phyloP scores from a whole-genome alignment of 1,284 basidiomycete genomes.

The Volvariella volvacea region DNA sequence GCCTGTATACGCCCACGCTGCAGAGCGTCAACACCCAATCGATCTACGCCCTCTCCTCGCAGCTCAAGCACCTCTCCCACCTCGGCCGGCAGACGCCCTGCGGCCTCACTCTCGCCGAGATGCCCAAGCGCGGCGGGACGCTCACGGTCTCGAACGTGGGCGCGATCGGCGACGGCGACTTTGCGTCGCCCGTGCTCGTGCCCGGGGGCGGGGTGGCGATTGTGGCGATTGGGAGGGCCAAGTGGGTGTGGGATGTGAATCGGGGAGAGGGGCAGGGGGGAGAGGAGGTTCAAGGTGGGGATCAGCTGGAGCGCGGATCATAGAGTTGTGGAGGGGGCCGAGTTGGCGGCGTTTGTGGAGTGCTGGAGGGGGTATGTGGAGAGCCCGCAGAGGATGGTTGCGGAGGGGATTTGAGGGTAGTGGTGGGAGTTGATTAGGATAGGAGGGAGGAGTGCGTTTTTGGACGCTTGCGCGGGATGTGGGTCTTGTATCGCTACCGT shows the following conservation, averaged over 20 bases:
- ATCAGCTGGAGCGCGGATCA: slow-evolving; percentile 91
- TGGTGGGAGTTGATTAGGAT: no score
- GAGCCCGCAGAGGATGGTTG: slow-evolving; percentile 68
- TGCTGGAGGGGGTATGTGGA: slow-evolving; percentile 85
- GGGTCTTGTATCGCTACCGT: no score
- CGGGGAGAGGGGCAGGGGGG: slow-evolving; percentile 34
- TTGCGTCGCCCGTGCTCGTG: slow-evolving; percentile 75
- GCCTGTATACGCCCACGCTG: slow-evolving; percentile 84
- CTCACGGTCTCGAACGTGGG: slow-evolving; percentile 88
- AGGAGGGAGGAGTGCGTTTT: no score
- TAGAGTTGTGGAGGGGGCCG: slow-evolving; percentile 88
- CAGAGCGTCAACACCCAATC: slow-evolving; percentile 52
- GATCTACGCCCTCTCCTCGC: slow-evolving; percentile 61
- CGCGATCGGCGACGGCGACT: slow-evolving; percentile 67
- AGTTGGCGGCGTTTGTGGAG: slow-evolving; percentile 87
- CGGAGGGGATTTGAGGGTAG: slow-evolving; percentile 47
- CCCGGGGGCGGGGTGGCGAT: slow-evolving; percentile 89
- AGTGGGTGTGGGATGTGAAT: slow-evolving; percentile 73
- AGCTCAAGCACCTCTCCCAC: slow-evolving; percentile 54
- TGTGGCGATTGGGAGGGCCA: slow-evolving; percentile 82
- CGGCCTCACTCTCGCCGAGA: slow-evolving; percentile 55
- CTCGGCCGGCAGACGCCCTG: slow-evolving; percentile 62
- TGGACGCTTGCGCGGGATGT: no score
- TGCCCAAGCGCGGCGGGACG: slow-evolving; percentile 68
- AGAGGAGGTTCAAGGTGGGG: slow-evolving; percentile 63